Base-by-base conservation (phyloP, 495 filamentous ascomycete genomes). In the Hypoxylon lienhwacheense region DNA sequence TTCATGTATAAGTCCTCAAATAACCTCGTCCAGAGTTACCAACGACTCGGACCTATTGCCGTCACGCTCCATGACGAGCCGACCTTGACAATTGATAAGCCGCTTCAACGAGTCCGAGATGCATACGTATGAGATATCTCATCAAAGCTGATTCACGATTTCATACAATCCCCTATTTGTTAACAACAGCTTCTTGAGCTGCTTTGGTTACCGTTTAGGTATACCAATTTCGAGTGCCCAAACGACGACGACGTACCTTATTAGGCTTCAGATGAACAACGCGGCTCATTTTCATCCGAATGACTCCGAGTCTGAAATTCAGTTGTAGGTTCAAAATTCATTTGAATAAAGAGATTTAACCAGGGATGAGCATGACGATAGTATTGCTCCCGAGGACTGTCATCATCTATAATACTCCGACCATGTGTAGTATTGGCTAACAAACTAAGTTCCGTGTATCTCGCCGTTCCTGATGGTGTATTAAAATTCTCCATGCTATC, bases 141-240 rank as follows among this genome's bases (percentile, higher is more conserved):
- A 25, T 10, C 1, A 14, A 28, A 10, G 14, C 31, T 47, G 35
- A 43, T 22, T 26, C 24, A 3, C 17, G 3, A 24, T 19, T 17
- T 16, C 14, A 59, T 48, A 59, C 4, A 16, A 32, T 11, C 42
- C 48, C 16, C 10, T 59, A 10, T 39, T 14, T 15, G 36, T 36
- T 37, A 49, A 53, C 17, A 53, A 59, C n/a, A 37, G 55, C 16
- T 44, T 53, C 19, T 7, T 59, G 15, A 59, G 36, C 36, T 53
- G 49, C 22, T 48, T 35, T 12, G 55, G 48, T 22, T 53, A n/a
- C n/a, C n/a, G n/a, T n/a, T n/a, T n/a, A n/a, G n/a, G n/a, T n/a
- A 42, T 11, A 51, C 42, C 36, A 48, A 48, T 14, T 59, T 59
- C 14, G 43, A 52, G 43, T 53, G 55, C 8, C 54, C 47, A 1